Evolutionary conservation across 1,284 basidiomycete genomes (phyloP).

Genomic region (Coniophora puteana): DNA sequence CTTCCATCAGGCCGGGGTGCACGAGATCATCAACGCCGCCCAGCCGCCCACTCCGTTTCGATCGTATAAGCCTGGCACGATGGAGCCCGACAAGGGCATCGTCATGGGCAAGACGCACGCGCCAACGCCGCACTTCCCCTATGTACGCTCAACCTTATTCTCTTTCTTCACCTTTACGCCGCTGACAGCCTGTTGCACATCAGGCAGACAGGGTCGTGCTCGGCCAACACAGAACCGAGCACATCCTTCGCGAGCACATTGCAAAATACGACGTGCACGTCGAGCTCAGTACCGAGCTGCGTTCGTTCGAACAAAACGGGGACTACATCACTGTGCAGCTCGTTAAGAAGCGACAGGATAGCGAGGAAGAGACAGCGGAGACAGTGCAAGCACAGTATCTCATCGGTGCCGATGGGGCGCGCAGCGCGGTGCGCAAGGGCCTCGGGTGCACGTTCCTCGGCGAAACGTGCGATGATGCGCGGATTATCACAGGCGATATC

Average conservation of each 20-base stretch:
- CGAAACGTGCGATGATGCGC: slow-evolving; percentile 33
- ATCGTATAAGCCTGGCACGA: slow-evolving; percentile 17
- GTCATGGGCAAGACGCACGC: slow-evolving; percentile 7
- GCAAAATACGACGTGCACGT: slow-evolving; percentile 21
- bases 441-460: slow-evolving; percentile 43
- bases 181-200: slow-evolving; percentile 6
- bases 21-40: slow-evolving; percentile 14
- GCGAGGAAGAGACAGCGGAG: slow-evolving; percentile 12
- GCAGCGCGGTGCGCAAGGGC: slow-evolving; percentile 36
- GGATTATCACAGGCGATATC: slow-evolving; percentile 40
- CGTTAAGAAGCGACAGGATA: slow-evolving; percentile 15
- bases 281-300: slow-evolving; percentile 29
- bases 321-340: slow-evolving; percentile 21
- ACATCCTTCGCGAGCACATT: slow-evolving; percentile 27
- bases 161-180: not conserved
- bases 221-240: slow-evolving; percentile 30
- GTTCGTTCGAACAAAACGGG: slow-evolving; percentile 26
- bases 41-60: not conserved
- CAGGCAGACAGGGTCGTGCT: slow-evolving; percentile 16
- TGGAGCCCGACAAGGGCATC: slow-evolving; percentile 14
- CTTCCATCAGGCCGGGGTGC: slow-evolving; percentile 23
- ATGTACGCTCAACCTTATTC: slow-evolving; percentile 6
- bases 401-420: slow-evolving; percentile 36
- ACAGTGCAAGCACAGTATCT: slow-evolving; percentile 26
- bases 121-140: slow-evolving; percentile 24